phyloP scores from a whole-genome alignment of 2,329 filamentous ascomycete species.

The Colletotrichum eleusines region DNA sequence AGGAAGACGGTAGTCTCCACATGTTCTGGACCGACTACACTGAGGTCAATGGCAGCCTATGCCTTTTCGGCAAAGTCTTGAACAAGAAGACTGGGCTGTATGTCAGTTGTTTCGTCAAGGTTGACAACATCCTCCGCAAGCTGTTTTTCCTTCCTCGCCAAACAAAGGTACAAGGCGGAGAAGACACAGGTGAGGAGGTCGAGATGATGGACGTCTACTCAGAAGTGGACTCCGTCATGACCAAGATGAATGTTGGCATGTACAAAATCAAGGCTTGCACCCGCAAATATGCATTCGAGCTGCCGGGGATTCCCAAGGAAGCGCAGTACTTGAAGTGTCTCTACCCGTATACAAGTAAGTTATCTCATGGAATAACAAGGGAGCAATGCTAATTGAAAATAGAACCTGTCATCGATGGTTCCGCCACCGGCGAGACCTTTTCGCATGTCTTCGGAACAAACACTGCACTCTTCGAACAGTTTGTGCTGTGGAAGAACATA shows the following conservation, averaged over 20 bases:
- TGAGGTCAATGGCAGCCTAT: conserved; percentile 90
- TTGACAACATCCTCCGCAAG: conserved; percentile 94
- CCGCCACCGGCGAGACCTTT: conserved; percentile 85
- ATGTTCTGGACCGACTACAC: conserved; percentile 99
- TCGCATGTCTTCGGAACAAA: conserved; percentile 95
- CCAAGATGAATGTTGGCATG: conserved; percentile 84
- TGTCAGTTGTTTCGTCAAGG: conserved; percentile 94
- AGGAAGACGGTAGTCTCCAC: conserved; percentile 89
- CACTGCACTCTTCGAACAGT: conserved; percentile 95
- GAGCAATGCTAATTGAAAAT: conserved; percentile 41
- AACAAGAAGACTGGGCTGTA: conserved; percentile 85
- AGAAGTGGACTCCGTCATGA: conserved; percentile 91
- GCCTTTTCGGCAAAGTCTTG: conserved; percentile 94
- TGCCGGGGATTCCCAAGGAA: conserved; percentile 88
- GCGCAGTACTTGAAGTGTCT: conserved; percentile 94
- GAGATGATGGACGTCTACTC: conserved; percentile 90
- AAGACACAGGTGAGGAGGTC: conserved; percentile 81
- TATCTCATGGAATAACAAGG: background rate
- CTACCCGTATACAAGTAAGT: conserved; percentile 87
- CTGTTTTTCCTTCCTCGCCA: conserved; percentile 92
- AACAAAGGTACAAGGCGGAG: conserved; percentile 65
- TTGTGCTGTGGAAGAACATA: conserved; percentile 98
- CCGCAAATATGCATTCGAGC: conserved; percentile 95
- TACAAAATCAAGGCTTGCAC: conserved; percentile 94
- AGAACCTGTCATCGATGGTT: conserved; percentile 78